phyloP scores from a whole-genome alignment of 495 filamentous ascomycete genomes.

The Venustampulla echinocandica region DNA sequence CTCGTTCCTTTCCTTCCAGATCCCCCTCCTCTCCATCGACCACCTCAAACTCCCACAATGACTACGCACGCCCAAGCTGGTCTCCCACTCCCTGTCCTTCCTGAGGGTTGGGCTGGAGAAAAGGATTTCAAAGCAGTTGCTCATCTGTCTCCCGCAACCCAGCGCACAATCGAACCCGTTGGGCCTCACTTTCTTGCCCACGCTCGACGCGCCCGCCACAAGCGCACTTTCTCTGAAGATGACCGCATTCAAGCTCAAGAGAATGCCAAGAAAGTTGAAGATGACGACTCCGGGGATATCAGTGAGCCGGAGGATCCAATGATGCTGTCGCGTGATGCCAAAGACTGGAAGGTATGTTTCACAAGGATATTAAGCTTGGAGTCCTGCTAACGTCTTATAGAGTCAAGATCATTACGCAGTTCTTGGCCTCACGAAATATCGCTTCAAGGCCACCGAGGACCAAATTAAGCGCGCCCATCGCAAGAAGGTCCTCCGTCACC shows the following conservation, averaged over 20 bases:
- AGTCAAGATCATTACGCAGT: slow-evolving; percentile 97
- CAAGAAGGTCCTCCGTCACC: slow-evolving; percentile 98
- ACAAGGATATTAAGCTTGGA: background rate
- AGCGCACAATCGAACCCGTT: slow-evolving; percentile 86
- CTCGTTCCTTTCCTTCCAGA: too few species aligned
- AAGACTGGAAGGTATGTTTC: slow-evolving; percentile 90
- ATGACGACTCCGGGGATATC: slow-evolving; percentile 80
- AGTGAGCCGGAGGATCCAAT: slow-evolving; percentile 86
- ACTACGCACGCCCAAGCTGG: slow-evolving; percentile 27
- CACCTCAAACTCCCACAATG: too few species aligned
- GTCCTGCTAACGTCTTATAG: slow-evolving; percentile 37
- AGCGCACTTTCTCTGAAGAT: slow-evolving; percentile 97
- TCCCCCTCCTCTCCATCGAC: too few species aligned
- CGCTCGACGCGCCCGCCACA: slow-evolving; percentile 89
- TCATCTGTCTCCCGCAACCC: slow-evolving; percentile 56
- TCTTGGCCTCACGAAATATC: slow-evolving; percentile 85
- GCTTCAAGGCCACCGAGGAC: slow-evolving; percentile 84
- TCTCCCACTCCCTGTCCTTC: slow-evolving; percentile 64
- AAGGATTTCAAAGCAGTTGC: slow-evolving; percentile 84
- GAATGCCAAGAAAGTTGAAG: slow-evolving; percentile 90
- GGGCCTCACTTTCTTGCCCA: slow-evolving; percentile 97
- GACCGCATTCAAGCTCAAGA: slow-evolving; percentile 92
- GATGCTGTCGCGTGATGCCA: slow-evolving; percentile 85
- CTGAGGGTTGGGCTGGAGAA: slow-evolving; percentile 76
- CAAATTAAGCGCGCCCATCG: slow-evolving; percentile 98